A percentile compares a stretch with the other conserved stretches of the same genome.
Evolutionary conservation across 495 filamentous ascomycete genomes (phyloP).

Genomic region (Trichocladium antarcticum): DNA sequence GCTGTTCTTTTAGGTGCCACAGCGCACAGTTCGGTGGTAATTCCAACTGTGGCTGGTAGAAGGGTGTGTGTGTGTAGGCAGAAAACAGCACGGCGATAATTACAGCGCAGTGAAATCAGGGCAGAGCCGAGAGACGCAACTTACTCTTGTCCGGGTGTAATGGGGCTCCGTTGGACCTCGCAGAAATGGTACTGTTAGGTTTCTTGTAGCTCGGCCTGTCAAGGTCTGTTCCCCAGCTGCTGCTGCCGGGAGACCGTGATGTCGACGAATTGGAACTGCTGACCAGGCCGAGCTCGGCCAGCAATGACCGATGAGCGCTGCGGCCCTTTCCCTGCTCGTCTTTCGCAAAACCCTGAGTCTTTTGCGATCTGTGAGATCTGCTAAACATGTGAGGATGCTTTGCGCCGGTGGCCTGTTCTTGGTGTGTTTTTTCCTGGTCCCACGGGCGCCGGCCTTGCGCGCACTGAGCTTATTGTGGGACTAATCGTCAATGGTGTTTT

Average conservation of each 20-base stretch:
- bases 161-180: constrained; percentile 19
- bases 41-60: background rate
- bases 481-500: constrained; percentile 1
- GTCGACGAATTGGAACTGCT: constrained; percentile 27
- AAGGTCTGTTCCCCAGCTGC: constrained; percentile 27
- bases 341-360: constrained; percentile 28
- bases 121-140: constrained; percentile 9
- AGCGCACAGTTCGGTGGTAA: constrained; percentile 1
- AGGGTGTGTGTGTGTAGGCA: background rate
- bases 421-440: background rate
- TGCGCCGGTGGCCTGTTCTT: constrained; percentile 1
- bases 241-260: constrained; percentile 27
- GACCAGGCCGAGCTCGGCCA: constrained; percentile 32
- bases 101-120: background rate
- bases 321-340: constrained; percentile 25
- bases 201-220: constrained; percentile 20
- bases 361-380: constrained; percentile 31
- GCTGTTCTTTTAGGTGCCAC: no score
- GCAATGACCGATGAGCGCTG: constrained; percentile 27
- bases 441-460: background rate
- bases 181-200: constrained; percentile 18
- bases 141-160: constrained; percentile 39
- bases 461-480: constrained; percentile 11
- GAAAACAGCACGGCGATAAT: background rate
- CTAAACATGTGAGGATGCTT: constrained; percentile 37